Conservation (phyloP, 2,329 filamentous ascomycete genomes). For the Tolypocladium ophioglossoides region DNA sequence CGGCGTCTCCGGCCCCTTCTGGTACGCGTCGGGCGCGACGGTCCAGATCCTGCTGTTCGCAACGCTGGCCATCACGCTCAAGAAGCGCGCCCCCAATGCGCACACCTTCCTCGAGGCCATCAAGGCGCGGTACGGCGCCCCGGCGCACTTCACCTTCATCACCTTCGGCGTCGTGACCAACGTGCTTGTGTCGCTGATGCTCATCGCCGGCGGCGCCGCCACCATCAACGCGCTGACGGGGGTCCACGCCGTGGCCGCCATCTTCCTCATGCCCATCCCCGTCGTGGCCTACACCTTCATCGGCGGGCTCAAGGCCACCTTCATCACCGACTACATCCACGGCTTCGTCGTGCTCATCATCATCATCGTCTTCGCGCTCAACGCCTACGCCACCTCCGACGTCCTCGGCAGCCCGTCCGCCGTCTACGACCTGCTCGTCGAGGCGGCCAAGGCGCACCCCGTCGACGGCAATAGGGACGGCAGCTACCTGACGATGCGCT, state of each 20-base stretch:
- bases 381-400: slow-evolving; percentile 64
- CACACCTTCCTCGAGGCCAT: slow-evolving; percentile 80
- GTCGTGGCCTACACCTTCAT: slow-evolving; percentile 64
- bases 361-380: slow-evolving; percentile 76
- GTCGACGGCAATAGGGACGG: slow-evolving; percentile 71
- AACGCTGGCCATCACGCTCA: slow-evolving; percentile 81
- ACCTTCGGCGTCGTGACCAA: slow-evolving; percentile 77
- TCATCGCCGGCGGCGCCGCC: slow-evolving; percentile 64
- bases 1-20: slow-evolving; percentile 50
- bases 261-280: slow-evolving; percentile 13
- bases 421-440: slow-evolving; percentile 68
- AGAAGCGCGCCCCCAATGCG: slow-evolving; percentile 76
- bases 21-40: slow-evolving; percentile 61
- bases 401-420: slow-evolving; percentile 62
- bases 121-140: slow-evolving; percentile 62
- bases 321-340: slow-evolving; percentile 78
- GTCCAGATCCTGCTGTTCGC: slow-evolving; percentile 87
- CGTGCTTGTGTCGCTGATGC: slow-evolving; percentile 79
- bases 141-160: slow-evolving; percentile 68
- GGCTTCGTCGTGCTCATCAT: slow-evolving; percentile 78
- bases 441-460: slow-evolving; percentile 59
- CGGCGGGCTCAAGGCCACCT: slow-evolving; percentile 77
- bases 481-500: slow-evolving; percentile 76
- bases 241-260: slow-evolving; percentile 60
- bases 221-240: slow-evolving; percentile 42